These are phyloP conservation scores for Coprinopsis cinerea DNA, from an alignment of 768 basidiomycete species.

Conservation along the genomic window DNA sequence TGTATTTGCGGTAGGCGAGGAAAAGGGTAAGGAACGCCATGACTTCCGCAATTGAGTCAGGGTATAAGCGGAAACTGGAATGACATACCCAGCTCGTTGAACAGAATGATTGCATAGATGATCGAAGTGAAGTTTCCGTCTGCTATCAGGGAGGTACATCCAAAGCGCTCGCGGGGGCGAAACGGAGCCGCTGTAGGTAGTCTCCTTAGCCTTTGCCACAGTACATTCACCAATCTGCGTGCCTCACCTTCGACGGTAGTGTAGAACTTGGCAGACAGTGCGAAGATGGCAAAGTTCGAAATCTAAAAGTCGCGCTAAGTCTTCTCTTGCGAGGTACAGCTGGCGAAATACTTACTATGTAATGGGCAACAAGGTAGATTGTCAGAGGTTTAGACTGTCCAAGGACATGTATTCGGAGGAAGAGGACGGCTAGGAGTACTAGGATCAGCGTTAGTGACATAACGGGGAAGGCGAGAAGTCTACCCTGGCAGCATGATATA, in stretches of 20 bases:
- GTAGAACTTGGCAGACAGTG: not conserved
- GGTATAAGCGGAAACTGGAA: not conserved
- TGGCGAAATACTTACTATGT: too few relatives aligned
- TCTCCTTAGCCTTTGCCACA: not conserved
- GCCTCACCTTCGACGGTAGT: not conserved
- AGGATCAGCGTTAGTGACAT: too few relatives aligned
- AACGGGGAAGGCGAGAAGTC: too few relatives aligned
- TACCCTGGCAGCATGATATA: too few relatives aligned
- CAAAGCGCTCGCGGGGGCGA: not conserved
- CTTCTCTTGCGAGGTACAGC: too few relatives aligned
- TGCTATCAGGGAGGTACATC: not conserved
- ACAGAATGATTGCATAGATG: not conserved
- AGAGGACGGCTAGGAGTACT: too few relatives aligned
- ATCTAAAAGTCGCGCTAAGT: too few relatives aligned
- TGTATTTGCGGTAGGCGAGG: not conserved
- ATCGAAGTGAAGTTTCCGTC: not conserved
- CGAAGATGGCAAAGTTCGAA: not conserved
- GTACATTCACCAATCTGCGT: not conserved
- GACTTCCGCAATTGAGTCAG: not conserved
- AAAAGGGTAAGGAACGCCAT: not conserved
- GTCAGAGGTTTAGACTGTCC: too few relatives aligned
- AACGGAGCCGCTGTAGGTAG: not conserved
- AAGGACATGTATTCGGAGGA: too few relatives aligned
- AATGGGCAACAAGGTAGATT: too few relatives aligned
- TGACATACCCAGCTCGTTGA: not conserved